These are phyloP conservation scores for Ochetophila trinervis DNA, from an alignment of 306 rosid genomes.

Conservation along the genomic window DNA sequence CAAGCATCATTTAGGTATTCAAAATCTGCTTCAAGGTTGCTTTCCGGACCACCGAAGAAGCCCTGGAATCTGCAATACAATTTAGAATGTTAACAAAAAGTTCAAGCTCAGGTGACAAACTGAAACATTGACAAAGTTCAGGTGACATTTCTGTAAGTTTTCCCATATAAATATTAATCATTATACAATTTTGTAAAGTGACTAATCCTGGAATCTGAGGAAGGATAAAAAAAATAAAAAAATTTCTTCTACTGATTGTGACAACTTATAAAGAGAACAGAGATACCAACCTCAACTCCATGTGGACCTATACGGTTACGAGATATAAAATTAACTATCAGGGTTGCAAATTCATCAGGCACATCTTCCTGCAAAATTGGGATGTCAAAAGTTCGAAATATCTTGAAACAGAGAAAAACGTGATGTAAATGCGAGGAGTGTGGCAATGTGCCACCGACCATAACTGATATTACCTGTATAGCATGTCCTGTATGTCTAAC, in stretches of 20 bases:
- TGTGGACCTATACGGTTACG: constrained; percentile 79
- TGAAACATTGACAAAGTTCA: not conserved
- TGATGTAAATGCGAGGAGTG: not conserved
- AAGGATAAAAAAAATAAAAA: not conserved
- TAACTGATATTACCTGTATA: constrained; percentile 56
- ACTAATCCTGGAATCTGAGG: not conserved
- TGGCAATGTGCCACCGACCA: constrained; percentile 11
- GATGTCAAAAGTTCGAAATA: not conserved
- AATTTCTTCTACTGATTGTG: not conserved
- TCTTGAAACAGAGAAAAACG: constrained; percentile 9
- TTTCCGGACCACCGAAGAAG: constrained; percentile 48
- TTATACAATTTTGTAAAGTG: not conserved
- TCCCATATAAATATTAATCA: not conserved
- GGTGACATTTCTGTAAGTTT: not conserved
- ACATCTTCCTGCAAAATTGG: constrained; percentile 72
- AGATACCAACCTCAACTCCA: constrained; percentile 77
- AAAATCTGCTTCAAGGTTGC: constrained; percentile 35
- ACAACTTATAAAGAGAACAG: constrained; percentile 9
- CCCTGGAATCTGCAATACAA: constrained; percentile 66
- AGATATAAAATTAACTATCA: constrained; percentile 67
- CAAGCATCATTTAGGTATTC: no score
- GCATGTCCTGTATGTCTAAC: constrained; percentile 95
- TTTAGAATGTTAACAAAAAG: constrained; percentile 12
- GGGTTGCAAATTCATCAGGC: constrained; percentile 79
- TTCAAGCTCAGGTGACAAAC: not conserved